A percentile compares a stretch with the other conserved stretches of the same genome.
phyloP scores from a whole-genome alignment of 2,329 filamentous ascomycete species.

The Penicillium sp. region DNA sequence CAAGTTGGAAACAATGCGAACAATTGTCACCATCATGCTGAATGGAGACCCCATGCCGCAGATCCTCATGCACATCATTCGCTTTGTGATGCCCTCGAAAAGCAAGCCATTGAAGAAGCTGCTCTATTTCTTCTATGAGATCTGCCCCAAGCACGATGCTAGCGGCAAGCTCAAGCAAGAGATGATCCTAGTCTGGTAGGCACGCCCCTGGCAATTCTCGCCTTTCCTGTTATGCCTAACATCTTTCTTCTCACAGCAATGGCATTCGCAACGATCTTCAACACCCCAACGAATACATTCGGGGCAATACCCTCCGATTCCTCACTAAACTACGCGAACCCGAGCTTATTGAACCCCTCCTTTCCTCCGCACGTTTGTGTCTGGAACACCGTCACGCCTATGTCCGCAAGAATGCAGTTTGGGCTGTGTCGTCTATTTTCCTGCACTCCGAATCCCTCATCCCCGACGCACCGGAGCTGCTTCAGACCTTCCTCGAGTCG shows the following conservation, averaged over 20 bases:
- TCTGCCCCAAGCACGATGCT: conserved; percentile 91
- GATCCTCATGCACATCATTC: conserved; percentile 98
- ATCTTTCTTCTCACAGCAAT: conserved; percentile 60
- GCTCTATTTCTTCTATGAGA: conserved; percentile 98
- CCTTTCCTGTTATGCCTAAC: conserved; percentile 15
- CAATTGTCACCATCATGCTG: conserved; percentile 93
- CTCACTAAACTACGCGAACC: conserved; percentile 93
- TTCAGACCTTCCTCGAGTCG: conserved; percentile 80
- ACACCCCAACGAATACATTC: conserved; percentile 96
- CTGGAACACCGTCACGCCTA: conserved; percentile 96
- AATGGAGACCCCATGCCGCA: conserved; percentile 95
- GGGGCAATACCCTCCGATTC: conserved; percentile 96
- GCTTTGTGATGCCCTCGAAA: conserved; percentile 98
- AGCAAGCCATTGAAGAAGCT: conserved; percentile 96
- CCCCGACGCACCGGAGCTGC: conserved; percentile 89
- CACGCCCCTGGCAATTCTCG: conserved; percentile 18
- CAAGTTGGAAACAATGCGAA: conserved; percentile 95
- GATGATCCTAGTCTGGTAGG: conserved; percentile 97
- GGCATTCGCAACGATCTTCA: conserved; percentile 97
- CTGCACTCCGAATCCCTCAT: conserved; percentile 87
- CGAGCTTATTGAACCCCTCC: conserved; percentile 91
- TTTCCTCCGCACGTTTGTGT: conserved; percentile 86
- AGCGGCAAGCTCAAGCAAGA: conserved; percentile 97
- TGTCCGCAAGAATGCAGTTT: conserved; percentile 96
- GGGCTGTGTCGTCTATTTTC: conserved; percentile 88